Base-by-base conservation (phyloP, 345 rosid species). In the Cochlearia excelsa region DNA sequence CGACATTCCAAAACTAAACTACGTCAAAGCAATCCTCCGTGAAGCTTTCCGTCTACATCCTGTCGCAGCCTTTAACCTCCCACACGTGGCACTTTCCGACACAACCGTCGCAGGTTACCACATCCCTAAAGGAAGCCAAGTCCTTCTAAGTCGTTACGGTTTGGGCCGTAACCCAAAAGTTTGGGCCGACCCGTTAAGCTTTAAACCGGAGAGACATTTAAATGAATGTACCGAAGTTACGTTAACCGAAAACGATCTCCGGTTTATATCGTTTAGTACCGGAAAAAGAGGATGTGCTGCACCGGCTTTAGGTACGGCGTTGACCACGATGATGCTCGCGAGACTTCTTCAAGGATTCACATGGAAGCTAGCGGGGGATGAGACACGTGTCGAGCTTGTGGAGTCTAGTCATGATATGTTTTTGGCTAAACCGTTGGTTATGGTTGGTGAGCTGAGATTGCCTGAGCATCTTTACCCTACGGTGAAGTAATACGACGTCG, bases 271-370 rank as follows among this genome's bases (percentile, higher is more conserved):
- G 1, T 82, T 79, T 34, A 77, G 83, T 51, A 77, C 77, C 0
- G 83, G 86, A 0, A 69, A 78, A n/a, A 67, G 82, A 4, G 77
- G 83, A 0, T 82, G 86, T 11, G 48, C 65, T 10, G 83, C 74
- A 4, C 52, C 75, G 1, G 28, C 74, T 1, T 67, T 82, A 6
- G 82, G 86, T 3, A 63, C 82, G 30, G 51, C 72, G 6, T 73
- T 82, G 74, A 75, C 80, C 0, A 62, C 78, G 4, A 77, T 82
- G 84, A 30, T 77, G 26, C 62, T 82, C 1, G 86, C 83, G 0
- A 79, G 86, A 66, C 72, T 82, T 44, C 63, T 81, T 28, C 82
- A 78, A 59, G 82, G 79, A 4, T 81, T 81, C 48, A 57, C 65
- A 0, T 78, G 83, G 83, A 67, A 48, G 41, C 3, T 57, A 48